Evolutionary conservation across 352 stramenopile genomes (phyloP).

Genomic region (Pythium grandisporangium): DNA sequence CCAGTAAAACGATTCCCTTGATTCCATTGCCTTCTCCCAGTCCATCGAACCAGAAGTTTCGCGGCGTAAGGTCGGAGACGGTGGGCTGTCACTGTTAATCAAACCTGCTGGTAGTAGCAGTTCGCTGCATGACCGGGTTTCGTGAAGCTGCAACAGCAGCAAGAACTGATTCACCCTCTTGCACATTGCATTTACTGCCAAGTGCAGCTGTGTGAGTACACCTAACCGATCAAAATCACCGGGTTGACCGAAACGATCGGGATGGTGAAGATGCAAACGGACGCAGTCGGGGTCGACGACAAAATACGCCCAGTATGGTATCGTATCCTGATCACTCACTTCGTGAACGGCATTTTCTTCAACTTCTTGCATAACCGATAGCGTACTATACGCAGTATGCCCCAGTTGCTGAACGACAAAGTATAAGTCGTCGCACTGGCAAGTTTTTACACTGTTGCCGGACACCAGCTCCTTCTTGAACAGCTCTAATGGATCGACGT

Average conservation of each 20-base stretch:
- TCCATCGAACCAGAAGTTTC: conserved; percentile 12
- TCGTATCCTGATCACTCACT: no score
- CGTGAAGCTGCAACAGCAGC: conserved; percentile 75
- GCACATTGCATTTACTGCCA: conserved; percentile 54
- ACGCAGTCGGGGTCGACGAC: conserved; percentile 41
- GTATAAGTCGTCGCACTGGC: conserved; percentile 43
- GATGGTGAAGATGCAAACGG: conserved; percentile 52
- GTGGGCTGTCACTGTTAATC: conserved; percentile 7
- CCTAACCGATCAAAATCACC: conserved; percentile 36
- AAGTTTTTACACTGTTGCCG: conserved; percentile 12
- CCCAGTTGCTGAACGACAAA: conserved; percentile 62
- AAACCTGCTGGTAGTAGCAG: conserved; percentile 37
- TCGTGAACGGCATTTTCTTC: no score
- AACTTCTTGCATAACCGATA: no score
- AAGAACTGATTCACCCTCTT: conserved; percentile 83
- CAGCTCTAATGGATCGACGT: conserved; percentile 38
- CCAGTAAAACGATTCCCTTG: conserved; percentile 63
- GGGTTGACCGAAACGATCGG: conserved; percentile 13
- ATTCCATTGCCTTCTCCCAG: conserved; percentile 10
- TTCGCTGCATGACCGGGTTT: conserved; percentile 69
- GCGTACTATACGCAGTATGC: no score
- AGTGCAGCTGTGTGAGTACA: conserved; percentile 63
- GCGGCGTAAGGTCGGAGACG: conserved; percentile 8
- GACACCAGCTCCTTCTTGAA: conserved; percentile 55
- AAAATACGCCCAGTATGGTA: conserved; percentile 80